Evolutionary conservation across 2,329 filamentous ascomycete species (phyloP).

Genomic region (Apiospora malaysiana): DNA sequence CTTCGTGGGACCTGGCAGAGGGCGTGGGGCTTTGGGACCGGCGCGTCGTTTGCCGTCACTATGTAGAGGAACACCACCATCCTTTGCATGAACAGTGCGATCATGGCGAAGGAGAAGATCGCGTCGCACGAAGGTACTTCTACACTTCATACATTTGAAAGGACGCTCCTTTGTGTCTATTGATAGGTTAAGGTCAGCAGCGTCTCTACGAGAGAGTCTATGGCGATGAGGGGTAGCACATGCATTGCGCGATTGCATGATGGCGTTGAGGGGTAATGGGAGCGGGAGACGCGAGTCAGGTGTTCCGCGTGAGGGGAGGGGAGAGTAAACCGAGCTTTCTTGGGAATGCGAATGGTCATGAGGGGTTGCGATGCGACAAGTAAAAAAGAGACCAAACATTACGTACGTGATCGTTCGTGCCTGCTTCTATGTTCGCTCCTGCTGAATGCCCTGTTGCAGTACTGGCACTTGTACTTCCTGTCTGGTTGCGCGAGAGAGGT

Average conservation of each 20-base stretch:
- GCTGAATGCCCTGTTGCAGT: slow-evolving; percentile 97
- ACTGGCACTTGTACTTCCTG: slow-evolving; percentile 99
- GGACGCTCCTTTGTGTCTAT: slow-evolving; percentile 97
- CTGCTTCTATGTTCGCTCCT: slow-evolving; percentile 95
- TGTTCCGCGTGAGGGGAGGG: slow-evolving; percentile 23
- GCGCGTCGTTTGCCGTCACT: slow-evolving; percentile 91
- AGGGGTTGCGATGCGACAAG: slow-evolving; percentile 26
- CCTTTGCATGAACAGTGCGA: slow-evolving; percentile 97
- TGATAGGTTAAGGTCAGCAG: slow-evolving; percentile 36
- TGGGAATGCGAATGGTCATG: not conserved
- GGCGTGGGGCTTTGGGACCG: slow-evolving; percentile 66
- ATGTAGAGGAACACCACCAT: slow-evolving; percentile 90
- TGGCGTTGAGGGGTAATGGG: slow-evolving; percentile 25
- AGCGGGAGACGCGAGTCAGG: slow-evolving; percentile 22
- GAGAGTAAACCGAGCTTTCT: slow-evolving; percentile 25
- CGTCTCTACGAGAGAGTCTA: slow-evolving; percentile 28
- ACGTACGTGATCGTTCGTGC: slow-evolving; percentile 98
- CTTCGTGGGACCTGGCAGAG: slow-evolving; percentile 72
- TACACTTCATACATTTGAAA: slow-evolving; percentile 98
- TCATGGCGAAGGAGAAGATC: slow-evolving; percentile 96
- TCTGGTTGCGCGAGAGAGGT: slow-evolving; percentile 75
- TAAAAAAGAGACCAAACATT: slow-evolving; percentile 23
- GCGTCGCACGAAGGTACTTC: slow-evolving; percentile 97
- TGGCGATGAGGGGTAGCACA: slow-evolving; percentile 17
- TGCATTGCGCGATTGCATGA: slow-evolving; percentile 25